Conservation (phyloP, 2,329 filamentous ascomycete species). For the Trichoderma asperellum region DNA sequence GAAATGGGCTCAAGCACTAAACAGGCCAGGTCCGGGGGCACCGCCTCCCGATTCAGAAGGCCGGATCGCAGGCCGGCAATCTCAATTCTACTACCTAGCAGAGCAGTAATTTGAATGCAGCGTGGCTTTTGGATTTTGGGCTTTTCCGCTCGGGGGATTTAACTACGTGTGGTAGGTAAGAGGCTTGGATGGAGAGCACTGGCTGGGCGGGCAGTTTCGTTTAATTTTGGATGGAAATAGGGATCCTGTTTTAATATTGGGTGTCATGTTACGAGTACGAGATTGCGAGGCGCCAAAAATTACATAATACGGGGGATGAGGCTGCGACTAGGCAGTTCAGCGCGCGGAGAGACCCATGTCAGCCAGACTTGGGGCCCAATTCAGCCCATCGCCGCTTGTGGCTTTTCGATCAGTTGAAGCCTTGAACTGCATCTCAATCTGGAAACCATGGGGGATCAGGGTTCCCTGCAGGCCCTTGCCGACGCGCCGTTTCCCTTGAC, state of each 20-base stretch:
- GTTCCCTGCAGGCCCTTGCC: constrained; percentile 34
- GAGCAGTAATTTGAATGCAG: not conserved
- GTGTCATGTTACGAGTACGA: constrained; percentile 14
- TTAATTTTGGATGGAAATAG: not conserved
- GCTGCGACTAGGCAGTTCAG: not conserved
- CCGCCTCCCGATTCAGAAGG: constrained; percentile 4
- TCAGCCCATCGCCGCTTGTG: constrained; percentile 3
- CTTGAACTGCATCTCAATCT: not conserved
- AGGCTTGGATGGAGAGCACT: not conserved
- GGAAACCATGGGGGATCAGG: constrained; percentile 47
- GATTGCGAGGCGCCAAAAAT: constrained; percentile 9
- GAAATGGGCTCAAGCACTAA: not conserved
- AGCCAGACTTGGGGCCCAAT: not conserved
- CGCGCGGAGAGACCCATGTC: constrained; percentile 2
- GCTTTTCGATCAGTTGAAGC: not conserved
- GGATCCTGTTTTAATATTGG: not conserved
- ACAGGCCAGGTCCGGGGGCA: not conserved
- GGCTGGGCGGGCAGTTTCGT: not conserved
- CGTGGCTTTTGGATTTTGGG: not conserved
- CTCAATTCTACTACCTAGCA: not conserved
- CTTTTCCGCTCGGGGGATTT: not conserved
- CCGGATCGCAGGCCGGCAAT: not conserved
- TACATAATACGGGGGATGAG: constrained; percentile 8
- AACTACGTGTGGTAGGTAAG: not conserved
- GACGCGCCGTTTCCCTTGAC: constrained; percentile 63